Evolutionary conservation across 805 yeast genomes (phyloP).

Genomic region (Saccharomycopsis babjevae): DNA sequence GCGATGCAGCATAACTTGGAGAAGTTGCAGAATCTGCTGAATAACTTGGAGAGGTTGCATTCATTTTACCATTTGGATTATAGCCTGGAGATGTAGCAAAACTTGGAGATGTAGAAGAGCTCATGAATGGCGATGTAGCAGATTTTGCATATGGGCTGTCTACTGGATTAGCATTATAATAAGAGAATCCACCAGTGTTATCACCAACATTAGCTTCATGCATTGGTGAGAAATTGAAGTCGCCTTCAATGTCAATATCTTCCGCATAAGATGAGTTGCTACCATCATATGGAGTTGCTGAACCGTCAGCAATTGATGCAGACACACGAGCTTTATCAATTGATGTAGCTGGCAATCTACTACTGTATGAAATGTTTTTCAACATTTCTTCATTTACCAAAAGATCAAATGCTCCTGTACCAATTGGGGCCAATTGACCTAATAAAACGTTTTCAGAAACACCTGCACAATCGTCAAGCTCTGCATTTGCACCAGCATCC

Average conservation of each 20-base stretch:
- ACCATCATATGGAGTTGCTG: slow-evolving; percentile 83
- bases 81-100: slow-evolving; percentile 32
- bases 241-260: slow-evolving; percentile 53
- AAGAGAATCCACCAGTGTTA: slow-evolving; percentile 64
- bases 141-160: slow-evolving; percentile 43
- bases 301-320: slow-evolving; percentile 54
- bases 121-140: slow-evolving; percentile 37
- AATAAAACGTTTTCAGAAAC: slow-evolving; percentile 95
- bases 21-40: slow-evolving; percentile 51
- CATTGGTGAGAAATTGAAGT: slow-evolving; percentile 86
- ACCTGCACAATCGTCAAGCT: slow-evolving; percentile 96
- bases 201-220: slow-evolving; percentile 76
- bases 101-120: slow-evolving; percentile 52
- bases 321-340: slow-evolving; percentile 32
- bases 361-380: slow-evolving; percentile 48
- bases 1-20: slow-evolving; percentile 64
- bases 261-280: slow-evolving; percentile 41
- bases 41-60: slow-evolving; percentile 38
- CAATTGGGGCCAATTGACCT: slow-evolving; percentile 97
- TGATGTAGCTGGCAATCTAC: slow-evolving; percentile 26
- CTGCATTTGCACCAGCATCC: slow-evolving; percentile 98
- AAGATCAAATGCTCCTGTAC: slow-evolving; percentile 96
- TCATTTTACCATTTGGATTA: slow-evolving; percentile 29
- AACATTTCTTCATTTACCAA: slow-evolving; percentile 86
- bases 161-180: slow-evolving; percentile 36